phyloP scores from a whole-genome alignment of 805 yeast genomes.

The Yarrowia keelungensis region DNA sequence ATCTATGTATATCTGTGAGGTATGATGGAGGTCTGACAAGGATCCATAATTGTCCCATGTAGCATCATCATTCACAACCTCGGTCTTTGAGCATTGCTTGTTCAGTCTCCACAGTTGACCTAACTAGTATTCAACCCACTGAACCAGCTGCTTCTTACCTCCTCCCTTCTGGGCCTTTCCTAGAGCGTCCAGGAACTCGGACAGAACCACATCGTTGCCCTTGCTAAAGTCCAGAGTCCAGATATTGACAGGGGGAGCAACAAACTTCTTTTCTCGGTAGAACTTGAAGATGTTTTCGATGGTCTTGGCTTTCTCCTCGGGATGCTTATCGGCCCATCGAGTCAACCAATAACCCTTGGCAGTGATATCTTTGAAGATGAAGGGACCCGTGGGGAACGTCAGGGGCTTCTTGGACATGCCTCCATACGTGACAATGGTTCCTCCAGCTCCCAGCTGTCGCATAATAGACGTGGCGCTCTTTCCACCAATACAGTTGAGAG shows the following conservation, averaged over 20 bases:
- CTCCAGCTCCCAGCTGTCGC: conserved; percentile 76
- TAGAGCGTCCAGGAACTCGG: conserved; percentile 56
- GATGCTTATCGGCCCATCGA: conserved; percentile 63
- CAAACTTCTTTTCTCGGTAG: conserved; percentile 64
- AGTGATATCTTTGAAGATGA: conserved; percentile 86
- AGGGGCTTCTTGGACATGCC: conserved; percentile 98
- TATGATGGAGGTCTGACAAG: no score
- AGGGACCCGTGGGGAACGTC: conserved; percentile 83
- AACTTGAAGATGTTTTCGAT: conserved; percentile 62
- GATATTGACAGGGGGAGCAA: conserved; percentile 57
- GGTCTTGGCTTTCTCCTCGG: conserved; percentile 64
- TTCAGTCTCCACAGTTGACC: no score
- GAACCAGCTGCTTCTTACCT: conserved; percentile 54
- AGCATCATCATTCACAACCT: no score
- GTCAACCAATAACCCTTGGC: conserved; percentile 96
- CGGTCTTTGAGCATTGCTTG: no score
- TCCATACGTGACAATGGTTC: conserved; percentile 88
- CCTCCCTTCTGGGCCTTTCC: conserved; percentile 52
- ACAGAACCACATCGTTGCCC: conserved; percentile 54
- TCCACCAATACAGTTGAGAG: conserved; percentile 94
- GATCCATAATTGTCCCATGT: no score
- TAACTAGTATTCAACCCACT: conserved; percentile 18
- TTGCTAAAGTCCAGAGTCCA: conserved; percentile 51
- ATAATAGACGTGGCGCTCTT: conserved; percentile 81
- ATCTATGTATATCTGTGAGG: no score